Evolutionary conservation across 2,329 filamentous ascomycete species (phyloP).

Genomic region (Monascus ruber): DNA sequence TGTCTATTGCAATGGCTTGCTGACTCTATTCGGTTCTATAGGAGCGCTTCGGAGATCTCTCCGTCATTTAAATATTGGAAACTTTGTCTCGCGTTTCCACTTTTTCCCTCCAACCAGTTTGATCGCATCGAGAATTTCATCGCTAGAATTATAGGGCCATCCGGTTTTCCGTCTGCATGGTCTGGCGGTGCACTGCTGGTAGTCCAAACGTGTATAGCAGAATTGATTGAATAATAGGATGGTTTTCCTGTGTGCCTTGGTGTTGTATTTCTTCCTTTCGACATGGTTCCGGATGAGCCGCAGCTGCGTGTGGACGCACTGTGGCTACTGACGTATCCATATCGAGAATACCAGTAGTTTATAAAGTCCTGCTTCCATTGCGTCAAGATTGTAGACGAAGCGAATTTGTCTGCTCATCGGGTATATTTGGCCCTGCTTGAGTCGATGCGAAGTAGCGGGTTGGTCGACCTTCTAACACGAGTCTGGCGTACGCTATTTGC

Average conservation of each 20-base stretch:
- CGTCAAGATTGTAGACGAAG: no score
- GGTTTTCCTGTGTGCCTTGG: constrained; percentile 5
- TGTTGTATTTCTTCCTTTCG: no score
- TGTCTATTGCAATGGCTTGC: not conserved
- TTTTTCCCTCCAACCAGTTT: constrained; percentile 20
- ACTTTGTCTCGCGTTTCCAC: constrained; percentile 15
- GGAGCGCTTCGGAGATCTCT: constrained; percentile 99
- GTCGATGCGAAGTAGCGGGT: no score
- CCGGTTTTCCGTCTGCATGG: constrained; percentile 9
- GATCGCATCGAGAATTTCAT: constrained; percentile 18
- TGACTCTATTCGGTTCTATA: constrained; percentile 31
- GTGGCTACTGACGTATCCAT: no score
- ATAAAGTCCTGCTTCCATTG: no score
- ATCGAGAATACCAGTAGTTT: no score
- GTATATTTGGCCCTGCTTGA: no score
- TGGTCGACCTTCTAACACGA: no score
- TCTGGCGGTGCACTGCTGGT: constrained; percentile 19
- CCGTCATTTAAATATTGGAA: constrained; percentile 61
- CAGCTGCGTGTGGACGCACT: no score
- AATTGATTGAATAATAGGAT: constrained; percentile 23
- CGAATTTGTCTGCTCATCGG: no score
- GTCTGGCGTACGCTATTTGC: no score
- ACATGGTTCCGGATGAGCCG: no score
- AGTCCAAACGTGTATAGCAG: constrained; percentile 27
- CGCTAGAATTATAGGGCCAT: constrained; percentile 14